Base-by-base conservation (phyloP, 352 stramenopile genomes). In the Thraustochytrium sp. region DNA sequence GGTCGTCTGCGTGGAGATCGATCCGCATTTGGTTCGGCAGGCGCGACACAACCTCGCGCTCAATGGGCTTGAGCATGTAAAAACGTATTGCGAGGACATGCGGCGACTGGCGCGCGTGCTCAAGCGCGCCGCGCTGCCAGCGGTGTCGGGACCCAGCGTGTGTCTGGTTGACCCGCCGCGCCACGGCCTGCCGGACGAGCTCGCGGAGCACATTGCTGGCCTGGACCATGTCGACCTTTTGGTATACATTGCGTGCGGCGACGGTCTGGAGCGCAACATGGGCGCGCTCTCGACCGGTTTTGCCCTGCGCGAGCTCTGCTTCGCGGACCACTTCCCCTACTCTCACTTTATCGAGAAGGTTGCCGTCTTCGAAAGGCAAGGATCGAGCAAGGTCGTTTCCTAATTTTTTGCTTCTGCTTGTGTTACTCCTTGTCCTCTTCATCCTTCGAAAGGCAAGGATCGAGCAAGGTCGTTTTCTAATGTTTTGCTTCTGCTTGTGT, bases 291-390 rank as follows among this genome's bases (percentile, higher is more conserved):
- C 21, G 5, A 23, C 21, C 0, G 40, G 23, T 0, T 80, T 84
- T 44, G 56, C 73, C 9, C 36, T 85, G 3, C 61, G 37, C 8
- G 55, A 82, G 31, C 26, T 86, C 13, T 85, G 82, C 40, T 48
- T 86, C 5, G 42, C 76, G 3, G 82, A 86, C 53, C 82, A 86
- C 44, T 86, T 86, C 73, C 59, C 82, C 21, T 85, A 64, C 82
- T 86, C 82, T 2, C 49, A 72, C 34, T 76, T 84, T 46, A 64
- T 86, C 18, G 82, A 86, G 31, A 65, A 85, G 62, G 42, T 85
- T 23, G 68, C 44, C 21, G 18, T 80, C 13, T 72, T 80, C 42
- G 26, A n/a, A n/a, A n/a, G n/a, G n/a, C n/a, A n/a, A n/a, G n/a
- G n/a, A n/a, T n/a, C n/a, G n/a, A n/a, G n/a, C n/a, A n/a, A n/a